Evolutionary conservation across 495 filamentous ascomycete species (phyloP).

Genomic region (Penicillium diatomitis): DNA sequence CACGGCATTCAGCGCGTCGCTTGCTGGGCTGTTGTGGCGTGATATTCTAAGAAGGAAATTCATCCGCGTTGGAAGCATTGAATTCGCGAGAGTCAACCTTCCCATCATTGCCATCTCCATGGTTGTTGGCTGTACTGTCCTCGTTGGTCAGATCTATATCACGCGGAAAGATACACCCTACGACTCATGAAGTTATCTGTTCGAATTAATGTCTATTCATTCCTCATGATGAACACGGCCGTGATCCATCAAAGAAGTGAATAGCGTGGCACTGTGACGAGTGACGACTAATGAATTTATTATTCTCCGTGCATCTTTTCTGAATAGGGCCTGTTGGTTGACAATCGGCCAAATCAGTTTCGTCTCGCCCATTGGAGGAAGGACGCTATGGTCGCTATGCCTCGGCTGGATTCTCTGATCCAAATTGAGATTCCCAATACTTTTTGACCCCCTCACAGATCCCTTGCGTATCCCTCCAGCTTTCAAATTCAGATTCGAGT

Average conservation of each 20-base stretch:
- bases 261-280: no score
- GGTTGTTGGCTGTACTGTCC: slow-evolving; percentile 48
- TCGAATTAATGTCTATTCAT: no score
- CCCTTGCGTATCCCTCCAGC: slow-evolving; percentile 21
- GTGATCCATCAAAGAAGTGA: background rate
- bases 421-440: slow-evolving; percentile 4
- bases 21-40: slow-evolving; percentile 58
- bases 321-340: no score
- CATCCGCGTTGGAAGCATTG: slow-evolving; percentile 45
- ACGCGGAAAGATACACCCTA: slow-evolving; percentile 22
- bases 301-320: no score
- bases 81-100: slow-evolving; percentile 56
- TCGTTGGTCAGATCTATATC: slow-evolving; percentile 53
- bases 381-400: background rate
- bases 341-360: no score
- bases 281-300: no score
- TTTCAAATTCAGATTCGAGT: slow-evolving; percentile 25
- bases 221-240: no score
- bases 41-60: slow-evolving; percentile 56
- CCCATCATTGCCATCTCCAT: slow-evolving; percentile 60
- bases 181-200: background rate
- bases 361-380: no score
- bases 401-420: background rate
- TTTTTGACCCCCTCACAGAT: slow-evolving; percentile 15
- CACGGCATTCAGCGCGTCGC: slow-evolving; percentile 54